These are phyloP conservation scores for Trametes cinnabarina DNA, from an alignment of 768 basidiomycete genomes.

Conservation along the genomic window DNA sequence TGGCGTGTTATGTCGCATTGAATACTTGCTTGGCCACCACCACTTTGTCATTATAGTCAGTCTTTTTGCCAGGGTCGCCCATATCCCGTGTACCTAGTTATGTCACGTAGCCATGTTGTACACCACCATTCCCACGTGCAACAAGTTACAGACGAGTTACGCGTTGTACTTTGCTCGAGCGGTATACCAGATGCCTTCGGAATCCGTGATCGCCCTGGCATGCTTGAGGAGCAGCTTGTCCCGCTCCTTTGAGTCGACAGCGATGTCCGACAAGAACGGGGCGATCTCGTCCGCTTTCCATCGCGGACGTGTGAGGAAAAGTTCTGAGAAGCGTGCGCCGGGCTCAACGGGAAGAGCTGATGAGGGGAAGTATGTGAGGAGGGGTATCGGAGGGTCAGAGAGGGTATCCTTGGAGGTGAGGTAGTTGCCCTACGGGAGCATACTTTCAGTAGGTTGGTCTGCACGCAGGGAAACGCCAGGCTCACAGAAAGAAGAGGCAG, in stretches of 20 bases:
- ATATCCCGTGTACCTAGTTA: neutral
- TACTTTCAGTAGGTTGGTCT: neutral
- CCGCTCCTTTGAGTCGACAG: slow-evolving; percentile 79
- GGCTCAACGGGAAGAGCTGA: slow-evolving; percentile 75
- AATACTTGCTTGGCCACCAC: neutral
- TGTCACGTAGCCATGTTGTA: neutral
- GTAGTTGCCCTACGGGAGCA: slow-evolving; percentile 65
- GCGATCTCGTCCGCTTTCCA: slow-evolving; percentile 81
- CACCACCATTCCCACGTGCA: neutral
- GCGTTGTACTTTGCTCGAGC: slow-evolving; percentile 61
- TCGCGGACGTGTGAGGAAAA: slow-evolving; percentile 76
- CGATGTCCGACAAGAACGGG: slow-evolving; percentile 81
- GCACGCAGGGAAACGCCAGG: neutral
- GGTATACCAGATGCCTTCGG: slow-evolving; percentile 71
- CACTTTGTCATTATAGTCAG: neutral
- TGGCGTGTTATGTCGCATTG: neutral
- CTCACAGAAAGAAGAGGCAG: slow-evolving; percentile 69
- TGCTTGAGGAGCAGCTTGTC: slow-evolving; percentile 88
- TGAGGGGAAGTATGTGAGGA: slow-evolving; percentile 73
- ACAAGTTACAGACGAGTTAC: slow-evolving; percentile 24
- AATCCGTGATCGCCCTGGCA: slow-evolving; percentile 72
- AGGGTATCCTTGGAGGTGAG: slow-evolving; percentile 43
- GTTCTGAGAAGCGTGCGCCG: slow-evolving; percentile 76
- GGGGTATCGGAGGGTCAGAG: slow-evolving; percentile 30
- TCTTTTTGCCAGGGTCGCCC: neutral